A percentile compares a stretch with the other conserved stretches of the same genome.
phyloP scores from a whole-genome alignment of 352 stramenopile species.

The Sclerospora graminicola region DNA sequence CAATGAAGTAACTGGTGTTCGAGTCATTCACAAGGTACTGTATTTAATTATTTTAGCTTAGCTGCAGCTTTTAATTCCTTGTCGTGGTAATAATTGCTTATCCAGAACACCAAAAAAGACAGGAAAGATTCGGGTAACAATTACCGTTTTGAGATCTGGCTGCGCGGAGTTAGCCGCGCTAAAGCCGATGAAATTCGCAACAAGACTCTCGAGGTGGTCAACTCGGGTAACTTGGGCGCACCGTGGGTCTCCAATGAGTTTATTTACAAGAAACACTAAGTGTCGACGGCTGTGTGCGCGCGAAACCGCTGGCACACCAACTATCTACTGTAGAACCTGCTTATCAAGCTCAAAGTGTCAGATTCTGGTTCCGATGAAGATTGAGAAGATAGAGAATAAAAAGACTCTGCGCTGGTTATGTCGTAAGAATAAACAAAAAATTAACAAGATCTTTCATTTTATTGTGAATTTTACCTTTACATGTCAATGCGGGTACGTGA shows the following conservation, averaged over 20 bases:
- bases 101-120: constrained; percentile 81
- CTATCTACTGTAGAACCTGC: too few relatives aligned
- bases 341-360: too few relatives aligned
- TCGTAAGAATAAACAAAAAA: not conserved
- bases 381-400: constrained; percentile 6
- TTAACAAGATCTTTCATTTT: too few relatives aligned
- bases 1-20: constrained; percentile 86
- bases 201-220: constrained; percentile 58
- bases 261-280: constrained; percentile 77
- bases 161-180: constrained; percentile 46
- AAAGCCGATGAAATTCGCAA: constrained; percentile 68
- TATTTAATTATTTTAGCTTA: too few relatives aligned
- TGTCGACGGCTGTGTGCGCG: too few relatives aligned
- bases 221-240: constrained; percentile 36
- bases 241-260: constrained; percentile 53
- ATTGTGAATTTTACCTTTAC: too few relatives aligned
- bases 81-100: too few relatives aligned
- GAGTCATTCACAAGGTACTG: constrained; percentile 84
- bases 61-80: too few relatives aligned
- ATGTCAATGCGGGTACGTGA: too few relatives aligned
- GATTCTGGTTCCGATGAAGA: not conserved
- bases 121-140: constrained; percentile 76
- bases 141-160: constrained; percentile 82
- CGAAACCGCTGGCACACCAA: too few relatives aligned
- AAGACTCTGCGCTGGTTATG: not conserved